A percentile compares a stretch with the other conserved stretches of the same genome.
These are phyloP conservation scores for Glonium stellatum DNA, from an alignment of 495 filamentous ascomycete genomes.

Conservation along the genomic window DNA sequence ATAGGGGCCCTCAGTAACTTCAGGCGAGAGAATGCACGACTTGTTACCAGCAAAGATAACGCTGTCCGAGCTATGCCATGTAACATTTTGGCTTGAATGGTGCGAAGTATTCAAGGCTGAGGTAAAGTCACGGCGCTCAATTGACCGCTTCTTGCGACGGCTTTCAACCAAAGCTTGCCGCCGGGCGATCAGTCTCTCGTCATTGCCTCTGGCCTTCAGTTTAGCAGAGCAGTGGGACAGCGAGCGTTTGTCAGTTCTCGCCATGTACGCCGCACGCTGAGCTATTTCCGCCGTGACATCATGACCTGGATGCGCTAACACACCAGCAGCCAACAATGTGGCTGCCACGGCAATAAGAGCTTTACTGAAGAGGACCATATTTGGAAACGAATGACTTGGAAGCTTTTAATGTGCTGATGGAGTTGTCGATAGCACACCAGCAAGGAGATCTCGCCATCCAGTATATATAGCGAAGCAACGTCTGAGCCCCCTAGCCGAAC, in stretches of 20 bases:
- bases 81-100: conserved; percentile 9
- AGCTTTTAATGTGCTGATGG: too few species aligned
- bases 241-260: conserved; percentile 1
- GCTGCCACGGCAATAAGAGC: conserved; percentile 1
- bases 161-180: conserved; percentile 7
- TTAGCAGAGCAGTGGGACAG: conserved; percentile 11
- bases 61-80: conserved; percentile 1
- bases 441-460: too few species aligned
- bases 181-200: conserved; percentile 12
- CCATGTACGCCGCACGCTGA: conserved; percentile 11
- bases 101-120: conserved; percentile 11
- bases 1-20: conserved; percentile 29
- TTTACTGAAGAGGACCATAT: conserved; percentile 1
- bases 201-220: conserved; percentile 11
- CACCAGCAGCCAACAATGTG: conserved; percentile 1
- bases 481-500: too few species aligned
- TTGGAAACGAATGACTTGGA: not conserved
- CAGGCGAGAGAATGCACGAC: conserved; percentile 22
- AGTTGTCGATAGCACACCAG: too few species aligned
- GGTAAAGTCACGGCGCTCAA: conserved; percentile 11
- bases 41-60: conserved; percentile 17
- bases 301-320: conserved; percentile 18
- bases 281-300: conserved; percentile 11
- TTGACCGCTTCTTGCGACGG: conserved; percentile 8
- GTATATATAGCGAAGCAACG: too few species aligned